Evolutionary conservation across 805 yeast species (phyloP), one percentile per base, ranked within the genome.

Genomic region (Isabelozyma pseudorhagii): DNA sequence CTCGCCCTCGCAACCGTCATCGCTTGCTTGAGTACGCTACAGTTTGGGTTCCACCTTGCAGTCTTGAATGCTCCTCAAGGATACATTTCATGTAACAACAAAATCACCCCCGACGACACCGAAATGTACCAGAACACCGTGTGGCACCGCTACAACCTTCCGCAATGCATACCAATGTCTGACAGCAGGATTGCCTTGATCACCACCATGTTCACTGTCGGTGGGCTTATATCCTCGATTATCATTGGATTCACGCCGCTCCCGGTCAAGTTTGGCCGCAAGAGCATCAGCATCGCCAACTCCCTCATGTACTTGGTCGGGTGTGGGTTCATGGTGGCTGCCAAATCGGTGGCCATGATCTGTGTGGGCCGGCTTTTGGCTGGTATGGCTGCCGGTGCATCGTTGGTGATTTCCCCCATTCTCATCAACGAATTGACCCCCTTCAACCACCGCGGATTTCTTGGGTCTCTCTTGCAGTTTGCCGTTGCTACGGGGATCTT

Each of bases 371-470:
- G 77, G 18, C 59, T 72, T 27, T 41, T 70, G 3, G 59, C 57
- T 39, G 78, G 78, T 2, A 17, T 72, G 14, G 77, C 68, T 3
- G 73, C 76, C 3, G 78, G 77, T 3, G 57, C 69, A 7, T 60
- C 71, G 3, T 61, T 72, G 49, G 71, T 71, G n/a, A 66, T 71
- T 38, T 64, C 77, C 11, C 78, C 77, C 5, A 65, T 74, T 41
- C 57, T 72, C 45, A 61, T 74, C 46, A 72, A 67, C 51, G 78
- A 74, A 50, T 48, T 73, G 14, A 61, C 78, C 0, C 77, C 78
- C 0, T 53, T 63, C 10, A 69, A 67, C 51, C 74, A 71, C 47
- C 55, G 76, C 17, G 78, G 78, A n/a, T 58, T 72, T 13, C 52
- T 74, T 53, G 78, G 78, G 0, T 61, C 75, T 2, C 55, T 72